Evolutionary conservation across 768 basidiomycete species (phyloP).

Genomic region (Sistotremastrum niveocremeum): DNA sequence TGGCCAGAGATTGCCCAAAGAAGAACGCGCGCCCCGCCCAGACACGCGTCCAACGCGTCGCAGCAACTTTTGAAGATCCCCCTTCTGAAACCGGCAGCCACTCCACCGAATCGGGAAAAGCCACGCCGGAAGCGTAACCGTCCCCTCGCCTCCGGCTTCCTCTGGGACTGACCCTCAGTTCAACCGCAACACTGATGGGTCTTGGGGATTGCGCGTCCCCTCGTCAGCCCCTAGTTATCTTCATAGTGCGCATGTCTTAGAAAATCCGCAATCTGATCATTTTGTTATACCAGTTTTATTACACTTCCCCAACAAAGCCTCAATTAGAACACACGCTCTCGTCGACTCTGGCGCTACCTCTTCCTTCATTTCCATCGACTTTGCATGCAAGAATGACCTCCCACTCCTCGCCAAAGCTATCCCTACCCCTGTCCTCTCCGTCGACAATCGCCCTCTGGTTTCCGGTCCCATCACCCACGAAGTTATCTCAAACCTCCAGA

Average conservation of each 20-base stretch:
- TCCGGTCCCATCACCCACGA: constrained; percentile 28
- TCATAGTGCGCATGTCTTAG: constrained; percentile 2
- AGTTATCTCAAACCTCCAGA: constrained; percentile 16
- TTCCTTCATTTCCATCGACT: constrained; percentile 24
- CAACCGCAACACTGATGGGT: constrained; percentile 2
- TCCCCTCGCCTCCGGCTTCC: constrained; percentile 12
- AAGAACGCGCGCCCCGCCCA: too few species aligned
- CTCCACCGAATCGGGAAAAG: too few species aligned
- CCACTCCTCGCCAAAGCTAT: constrained; percentile 16
- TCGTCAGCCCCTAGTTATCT: constrained; percentile 5
- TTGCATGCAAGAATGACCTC: constrained; percentile 20
- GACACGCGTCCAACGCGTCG: too few species aligned
- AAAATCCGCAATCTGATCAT: constrained; percentile 11
- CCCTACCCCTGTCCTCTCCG: constrained; percentile 22
- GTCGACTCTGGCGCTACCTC: constrained; percentile 23
- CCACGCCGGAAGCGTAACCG: constrained; percentile 12
- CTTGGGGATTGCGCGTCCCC: constrained; percentile 3
- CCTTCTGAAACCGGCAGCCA: too few species aligned
- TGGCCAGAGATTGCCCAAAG: too few species aligned
- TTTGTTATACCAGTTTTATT: constrained; percentile 14
- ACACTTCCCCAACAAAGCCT: constrained; percentile 18
- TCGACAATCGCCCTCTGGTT: constrained; percentile 25
- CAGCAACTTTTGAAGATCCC: too few species aligned
- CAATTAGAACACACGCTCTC: constrained; percentile 22
- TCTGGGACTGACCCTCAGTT: constrained; percentile 4